These are phyloP conservation scores for Kurtzmaniella cleridarum DNA, from an alignment of 805 yeast genomes.

Conservation along the genomic window DNA sequence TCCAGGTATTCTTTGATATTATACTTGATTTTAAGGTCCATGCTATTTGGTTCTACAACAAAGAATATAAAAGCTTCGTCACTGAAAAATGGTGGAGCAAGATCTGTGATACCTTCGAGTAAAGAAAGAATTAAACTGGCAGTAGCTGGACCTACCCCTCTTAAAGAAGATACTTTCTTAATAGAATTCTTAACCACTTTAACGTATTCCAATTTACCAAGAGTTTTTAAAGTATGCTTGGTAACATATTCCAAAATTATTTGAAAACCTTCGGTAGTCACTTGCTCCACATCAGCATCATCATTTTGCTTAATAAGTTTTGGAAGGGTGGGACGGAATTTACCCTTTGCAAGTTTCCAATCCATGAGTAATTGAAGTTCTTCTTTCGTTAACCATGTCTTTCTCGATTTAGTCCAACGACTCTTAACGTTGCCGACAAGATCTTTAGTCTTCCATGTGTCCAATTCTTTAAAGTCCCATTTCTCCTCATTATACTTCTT, in stretches of 20 bases:
- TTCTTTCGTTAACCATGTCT: slow-evolving; percentile 28
- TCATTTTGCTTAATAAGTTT: slow-evolving; percentile 37
- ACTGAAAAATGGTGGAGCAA: slow-evolving; percentile 43
- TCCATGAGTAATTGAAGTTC: slow-evolving; percentile 41
- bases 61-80: slow-evolving; percentile 41
- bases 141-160: slow-evolving; percentile 50
- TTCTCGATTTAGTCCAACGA: slow-evolving; percentile 15
- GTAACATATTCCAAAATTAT: slow-evolving; percentile 9
- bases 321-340: slow-evolving; percentile 40
- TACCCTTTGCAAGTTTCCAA: slow-evolving; percentile 44
- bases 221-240: neutral
- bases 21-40: slow-evolving; percentile 34
- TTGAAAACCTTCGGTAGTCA: slow-evolving; percentile 23
- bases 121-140: slow-evolving; percentile 40
- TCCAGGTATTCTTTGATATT: slow-evolving; percentile 37
- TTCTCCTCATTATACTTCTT: slow-evolving; percentile 19
- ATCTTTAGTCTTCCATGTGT: slow-evolving; percentile 28
- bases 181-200: slow-evolving; percentile 18
- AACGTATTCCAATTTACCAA: slow-evolving; percentile 11
- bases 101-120: slow-evolving; percentile 8
- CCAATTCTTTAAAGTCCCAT: slow-evolving; percentile 29
- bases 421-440: slow-evolving; percentile 23
- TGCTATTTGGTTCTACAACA: slow-evolving; percentile 19
- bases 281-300: slow-evolving; percentile 18
- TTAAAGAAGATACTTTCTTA: slow-evolving; percentile 27